Base-by-base conservation (phyloP, 495 filamentous ascomycete species). In the Symbiotaphrina buchneri region DNA sequence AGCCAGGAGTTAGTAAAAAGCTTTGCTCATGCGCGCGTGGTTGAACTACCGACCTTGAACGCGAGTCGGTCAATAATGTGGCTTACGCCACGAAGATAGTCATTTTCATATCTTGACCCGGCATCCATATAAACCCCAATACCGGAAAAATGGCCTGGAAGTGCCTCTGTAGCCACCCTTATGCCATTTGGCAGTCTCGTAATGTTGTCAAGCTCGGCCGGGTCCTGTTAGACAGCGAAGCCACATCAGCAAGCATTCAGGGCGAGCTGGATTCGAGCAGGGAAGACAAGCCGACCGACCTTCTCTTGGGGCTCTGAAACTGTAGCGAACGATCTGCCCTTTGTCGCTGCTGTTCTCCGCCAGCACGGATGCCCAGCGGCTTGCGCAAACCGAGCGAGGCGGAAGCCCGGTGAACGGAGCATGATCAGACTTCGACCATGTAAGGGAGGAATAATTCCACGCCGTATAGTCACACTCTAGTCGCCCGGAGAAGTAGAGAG, bases 61-160 rank as follows among this genome's bases (percentile, higher is more conserved):
- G 90, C 87, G 20, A 99, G 48, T 10, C 87, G 69, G 50, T 99
- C 87, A 58, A 93, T 76, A 32, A 99, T 83, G 50, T 99, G 87
- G 50, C 81, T 92, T 23, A 91, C 81, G 18, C 87, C 87, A 30
- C 79, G 69, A 27, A 95, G 54, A 26, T 69, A 71, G 10, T 74
- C 61, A 44, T 73, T 87, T 52, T 99, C 87, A 53, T 90, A 95
- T 36, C 87, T 69, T 20, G 87, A 99, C 6, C 87, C 87, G 21
- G 83, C 83, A 51, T 95, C 85, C 52, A 99, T 70, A 53, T 92
- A 99, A 18, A 99, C 84, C 31, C 87, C 87, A 17, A 99, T 69
- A 29, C 81, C 87, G 5, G 85, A 77, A 53, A 99, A 99, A 45
- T 82, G 79, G 21, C 91, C 87, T 3, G 90, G 87, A 13, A 95